Base-by-base conservation (phyloP, 495 filamentous ascomycete species). In the Trichodelitschia bisporula region DNA sequence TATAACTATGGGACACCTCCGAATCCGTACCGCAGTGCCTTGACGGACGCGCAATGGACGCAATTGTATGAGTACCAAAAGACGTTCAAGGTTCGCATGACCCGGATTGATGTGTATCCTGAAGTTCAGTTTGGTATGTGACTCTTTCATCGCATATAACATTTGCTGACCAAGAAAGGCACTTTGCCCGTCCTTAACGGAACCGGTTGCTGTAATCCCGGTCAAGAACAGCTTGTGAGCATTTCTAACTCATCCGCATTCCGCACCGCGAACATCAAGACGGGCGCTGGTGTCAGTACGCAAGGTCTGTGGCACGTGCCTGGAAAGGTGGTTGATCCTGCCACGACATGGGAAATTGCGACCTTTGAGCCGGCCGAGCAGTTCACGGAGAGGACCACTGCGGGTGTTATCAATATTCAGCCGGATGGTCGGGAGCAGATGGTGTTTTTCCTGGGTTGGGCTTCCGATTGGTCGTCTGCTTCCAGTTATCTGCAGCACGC, bases 391-490 rank as follows among this genome's bases (percentile, higher is more conserved):
- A 30, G 26, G 15, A 46, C 49, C n/a, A 58, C 51, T n/a, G 66
- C 66, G 29, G 66, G 54, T 9, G 60, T 72, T 23, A 68, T 72
- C 47, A 72, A 69, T 47, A 54, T 58, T 36, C 59, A 68, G 33
- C 45, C 46, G 27, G 59, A 59, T 16, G 53, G 64, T 28, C 51
- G 27, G 5, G 11, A 70, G 47, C 61, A 72, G 44, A 66, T 69
- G 64, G 64, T 57, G 0, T 69, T 65, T 48, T 68, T 67, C 48
- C 57, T 62, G 23, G 40, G 42, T 12, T 63, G 60, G 34, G 61
- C 62, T 20, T 59, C 60, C 4, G 56, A 54, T 32, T 70, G 66
- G 64, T 57, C 58, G 35, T 41, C 50, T 10, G 54, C 62, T 5
- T 62, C 57, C 39, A 67, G 54, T 40, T 62, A 52, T 34, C 43